Evolutionary conservation across 345 rosid genomes (phyloP).

Genomic region (Eucalyptus cladocalyx): DNA sequence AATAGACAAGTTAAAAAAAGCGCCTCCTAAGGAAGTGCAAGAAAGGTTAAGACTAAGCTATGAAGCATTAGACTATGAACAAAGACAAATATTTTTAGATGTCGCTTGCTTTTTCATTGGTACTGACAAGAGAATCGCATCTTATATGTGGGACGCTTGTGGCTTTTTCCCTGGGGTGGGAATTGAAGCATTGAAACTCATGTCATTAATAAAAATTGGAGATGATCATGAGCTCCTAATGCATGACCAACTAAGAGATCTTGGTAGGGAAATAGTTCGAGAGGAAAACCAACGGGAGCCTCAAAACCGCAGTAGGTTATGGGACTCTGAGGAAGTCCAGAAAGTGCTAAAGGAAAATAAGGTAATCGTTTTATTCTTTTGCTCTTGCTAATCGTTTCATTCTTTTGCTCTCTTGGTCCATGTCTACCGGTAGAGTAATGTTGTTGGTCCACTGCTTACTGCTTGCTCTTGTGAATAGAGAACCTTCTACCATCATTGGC

Average conservation of each 20-base stretch:
- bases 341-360: background rate
- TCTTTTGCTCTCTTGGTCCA: background rate
- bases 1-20: background rate
- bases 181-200: background rate
- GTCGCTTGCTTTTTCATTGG: background rate
- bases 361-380: background rate
- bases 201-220: background rate
- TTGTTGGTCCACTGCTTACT: background rate
- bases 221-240: background rate
- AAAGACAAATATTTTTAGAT: background rate
- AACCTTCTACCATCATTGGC: background rate
- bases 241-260: background rate
- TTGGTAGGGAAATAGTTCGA: background rate
- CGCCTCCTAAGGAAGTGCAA: rapidly evolving
- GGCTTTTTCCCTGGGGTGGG: background rate
- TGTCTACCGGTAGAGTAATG: background rate
- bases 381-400: background rate
- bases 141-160: background rate
- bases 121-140: background rate
- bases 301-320: background rate
- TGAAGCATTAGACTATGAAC: rapidly evolving
- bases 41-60: rapidly evolving
- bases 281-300: background rate
- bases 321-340: background rate
- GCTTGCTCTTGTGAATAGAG: background rate